Base-by-base conservation (phyloP, 352 stramenopile genomes). In the Blastocystis sp. region DNA sequence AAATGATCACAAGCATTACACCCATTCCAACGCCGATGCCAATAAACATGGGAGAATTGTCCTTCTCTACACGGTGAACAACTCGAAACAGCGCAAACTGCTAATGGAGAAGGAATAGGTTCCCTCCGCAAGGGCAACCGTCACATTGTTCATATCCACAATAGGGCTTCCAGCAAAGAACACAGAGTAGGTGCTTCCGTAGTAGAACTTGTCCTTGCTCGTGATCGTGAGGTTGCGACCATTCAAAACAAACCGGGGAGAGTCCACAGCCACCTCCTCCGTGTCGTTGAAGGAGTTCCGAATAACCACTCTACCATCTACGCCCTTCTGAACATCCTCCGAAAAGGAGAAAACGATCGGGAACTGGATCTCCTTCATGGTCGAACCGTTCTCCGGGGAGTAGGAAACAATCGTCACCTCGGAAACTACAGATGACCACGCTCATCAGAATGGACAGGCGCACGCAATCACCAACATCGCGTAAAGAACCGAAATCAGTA, bases 1-100 rank as follows among this genome's bases (percentile, higher is more conserved):
- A 81, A 40, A 81, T 81, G 7, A 81, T 9, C 21, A 81, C 53
- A 29, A 81, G 69, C 69, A 81, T 81, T 21, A 81, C 8, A 49
- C 46, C 69, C 69, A 81, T 81, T 40, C 69, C 69, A 64, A 81
- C 63, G 18, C 69, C 69, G 40, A 81, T 81, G 16, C 69, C 69
- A 48, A 81, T 64, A 21, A 81, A 57, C 69, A 81, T 81, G 24
- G 69, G 69, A 63, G 44, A 40, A 51, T 81, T 81, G 24, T 81
- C 69, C 53, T 81, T 81, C 27, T 64, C 69, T 81, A 81, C 7
- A 29, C 36, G 44, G 9, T 64, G 4, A 64, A 40, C 32, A 18
- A 32, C 14, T 32, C 32, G 4, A 63, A 18, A 53, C 8, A 46
- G 32, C 18, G 9, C 27, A 16, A 40, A 81, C 69, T 81, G 46